Conservation (phyloP, 495 filamentous ascomycete genomes). For the Penicillium bialowiezense region DNA sequence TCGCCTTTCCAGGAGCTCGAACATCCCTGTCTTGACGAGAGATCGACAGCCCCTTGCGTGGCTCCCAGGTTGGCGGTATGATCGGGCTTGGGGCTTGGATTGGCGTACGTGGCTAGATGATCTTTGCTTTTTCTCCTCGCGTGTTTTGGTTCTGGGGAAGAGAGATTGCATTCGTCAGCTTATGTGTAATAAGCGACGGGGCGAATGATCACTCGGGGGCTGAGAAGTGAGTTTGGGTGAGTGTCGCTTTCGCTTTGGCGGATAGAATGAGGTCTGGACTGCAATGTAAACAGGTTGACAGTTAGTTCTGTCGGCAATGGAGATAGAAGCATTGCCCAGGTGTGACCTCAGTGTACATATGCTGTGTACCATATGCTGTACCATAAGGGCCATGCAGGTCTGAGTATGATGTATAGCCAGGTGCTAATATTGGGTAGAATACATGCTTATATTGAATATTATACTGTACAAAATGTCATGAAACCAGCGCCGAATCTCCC, state of each 20-base stretch:
- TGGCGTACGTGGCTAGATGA: slow-evolving; percentile 8
- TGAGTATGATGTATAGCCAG: too few species aligned
- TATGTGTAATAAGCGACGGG: background rate
- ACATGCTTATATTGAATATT: slow-evolving; percentile 5
- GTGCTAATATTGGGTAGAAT: background rate
- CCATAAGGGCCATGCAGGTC: too few species aligned
- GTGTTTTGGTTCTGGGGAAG: background rate
- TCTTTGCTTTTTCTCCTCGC: slow-evolving; percentile 2
- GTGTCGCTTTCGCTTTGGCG: background rate
- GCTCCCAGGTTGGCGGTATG: slow-evolving; percentile 10
- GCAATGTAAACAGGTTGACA: background rate
- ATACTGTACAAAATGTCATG: slow-evolving; percentile 5
- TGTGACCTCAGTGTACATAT: too few species aligned
- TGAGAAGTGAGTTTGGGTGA: background rate
- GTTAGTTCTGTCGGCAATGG: too few species aligned
- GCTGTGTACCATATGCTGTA: too few species aligned
- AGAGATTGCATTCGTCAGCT: background rate
- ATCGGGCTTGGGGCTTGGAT: slow-evolving; percentile 7
- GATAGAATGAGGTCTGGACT: too few species aligned
- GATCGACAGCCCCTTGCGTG: slow-evolving; percentile 23
- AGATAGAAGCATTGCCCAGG: too few species aligned
- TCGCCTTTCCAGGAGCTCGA: background rate
- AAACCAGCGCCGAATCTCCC: slow-evolving; percentile 6
- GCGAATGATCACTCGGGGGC: background rate
- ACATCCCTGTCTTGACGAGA: slow-evolving; percentile 10